These are phyloP conservation scores for Trichaptum fuscoviolaceum DNA, from an alignment of 768 basidiomycete genomes.

Conservation along the genomic window DNA sequence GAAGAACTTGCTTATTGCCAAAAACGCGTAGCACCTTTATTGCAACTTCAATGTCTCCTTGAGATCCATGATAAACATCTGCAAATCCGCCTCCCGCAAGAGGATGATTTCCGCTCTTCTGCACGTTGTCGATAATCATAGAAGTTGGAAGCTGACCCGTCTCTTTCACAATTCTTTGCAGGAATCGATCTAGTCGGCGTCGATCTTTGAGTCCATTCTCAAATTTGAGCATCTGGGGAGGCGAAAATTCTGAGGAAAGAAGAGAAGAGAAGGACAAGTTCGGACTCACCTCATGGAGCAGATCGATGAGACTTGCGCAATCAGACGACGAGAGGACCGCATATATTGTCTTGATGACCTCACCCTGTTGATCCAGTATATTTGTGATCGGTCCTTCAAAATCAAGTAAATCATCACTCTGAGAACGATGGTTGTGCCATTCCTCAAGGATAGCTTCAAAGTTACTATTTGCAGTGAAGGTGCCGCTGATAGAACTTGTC, in stretches of 20 bases:
- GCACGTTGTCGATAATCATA: not conserved
- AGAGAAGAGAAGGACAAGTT: not conserved
- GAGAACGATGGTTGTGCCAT: too few relatives aligned
- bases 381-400: too few relatives aligned
- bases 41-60: not conserved
- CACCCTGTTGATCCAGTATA: too few relatives aligned
- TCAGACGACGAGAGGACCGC: too few relatives aligned
- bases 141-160: not conserved
- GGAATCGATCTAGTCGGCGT: not conserved
- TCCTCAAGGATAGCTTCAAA: too few relatives aligned
- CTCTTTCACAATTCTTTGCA: not conserved
- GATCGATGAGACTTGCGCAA: not conserved
- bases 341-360: too few relatives aligned
- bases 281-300: not conserved
- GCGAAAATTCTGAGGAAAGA: not conserved
- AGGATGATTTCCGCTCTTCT: not conserved
- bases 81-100: not conserved
- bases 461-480: too few relatives aligned
- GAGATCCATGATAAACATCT: not conserved
- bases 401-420: too few relatives aligned
- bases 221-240: too few relatives aligned
- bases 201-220: not conserved
- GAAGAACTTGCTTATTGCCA: constrained; percentile 1
- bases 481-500: too few relatives aligned
- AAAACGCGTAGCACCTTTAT: not conserved